Evolutionary conservation across 2,329 filamentous ascomycete species (phyloP), one percentile per base, ranked within the genome.

Genomic region (Cordyceps tenuipes): DNA sequence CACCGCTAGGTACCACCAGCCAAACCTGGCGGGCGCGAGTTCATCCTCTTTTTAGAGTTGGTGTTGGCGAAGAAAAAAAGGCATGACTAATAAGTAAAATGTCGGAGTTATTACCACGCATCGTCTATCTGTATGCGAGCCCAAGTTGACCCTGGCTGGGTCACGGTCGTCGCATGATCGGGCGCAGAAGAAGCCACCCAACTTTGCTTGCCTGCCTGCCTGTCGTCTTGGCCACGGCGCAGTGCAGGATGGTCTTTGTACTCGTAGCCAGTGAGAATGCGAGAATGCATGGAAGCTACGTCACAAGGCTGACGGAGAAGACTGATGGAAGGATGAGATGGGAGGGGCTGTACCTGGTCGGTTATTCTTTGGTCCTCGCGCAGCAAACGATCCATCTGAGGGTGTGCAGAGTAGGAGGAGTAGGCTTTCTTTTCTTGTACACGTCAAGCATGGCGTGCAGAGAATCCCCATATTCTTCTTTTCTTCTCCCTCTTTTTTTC

Each of bases 271-370:
- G 43, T 21, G 9, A 5, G 21, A 43, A 44, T 47, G 54, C 54
- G 9, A 5, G 21, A 43, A 44, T 47, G 54, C 54, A 57, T 47
- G 43, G 29, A 39, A 29, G 55, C 46, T 57, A 57, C 55, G 55
- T 57, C 55, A 57, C 55, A 57, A 57, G 55, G 55, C 55, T 57
- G 55, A 57, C 26, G 55, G 44, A 44, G 54, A 44, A 54, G 52
- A 21, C 26, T 29, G 6, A 57, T 57, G 34, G 34, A 49, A 43
- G 34, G 34, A 57, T 17, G 34, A 50, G 21, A 21, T 19, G 12
- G 3, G 46, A 13, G 21, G 46, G 23, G 23, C 13, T 50, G 8
- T 2, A n/a, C 31, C n/a, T 31, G 29, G 17, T n/a, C 55, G 15
- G 46, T 43, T 57, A 57, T 57, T n/a, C n/a, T n/a, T n/a, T n/a